Conservation (phyloP, 768 basidiomycete genomes). For the Fistulinella prunicolor region DNA sequence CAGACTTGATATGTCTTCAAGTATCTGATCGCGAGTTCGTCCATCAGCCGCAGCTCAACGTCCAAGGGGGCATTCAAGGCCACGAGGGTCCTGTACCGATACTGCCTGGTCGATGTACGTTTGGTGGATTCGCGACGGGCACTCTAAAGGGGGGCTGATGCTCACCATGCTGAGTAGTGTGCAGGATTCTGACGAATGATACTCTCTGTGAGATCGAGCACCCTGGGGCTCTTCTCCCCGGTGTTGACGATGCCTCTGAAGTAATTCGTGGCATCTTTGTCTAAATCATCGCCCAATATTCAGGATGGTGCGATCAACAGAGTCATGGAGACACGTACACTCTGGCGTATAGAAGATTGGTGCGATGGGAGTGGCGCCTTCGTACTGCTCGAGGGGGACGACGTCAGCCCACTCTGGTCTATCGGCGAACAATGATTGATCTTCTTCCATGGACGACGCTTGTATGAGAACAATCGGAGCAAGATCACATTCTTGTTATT, state of each 20-base stretch:
- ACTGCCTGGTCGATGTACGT: conserved; percentile 64
- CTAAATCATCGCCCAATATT: conserved; percentile 39
- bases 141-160: neutral
- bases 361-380: conserved; percentile 73
- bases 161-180: conserved; percentile 95
- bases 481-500: too few species aligned
- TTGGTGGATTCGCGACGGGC: neutral
- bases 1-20: conserved; percentile 98
- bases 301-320: conserved; percentile 4
- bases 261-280: conserved; percentile 90
- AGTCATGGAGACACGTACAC: conserved; percentile 54
- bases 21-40: conserved; percentile 76
- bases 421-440: conserved; percentile 47
- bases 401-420: conserved; percentile 80
- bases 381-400: conserved; percentile 75
- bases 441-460: conserved; percentile 13
- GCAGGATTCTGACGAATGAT: conserved; percentile 93
- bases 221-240: conserved; percentile 77
- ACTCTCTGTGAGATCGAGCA: conserved; percentile 81
- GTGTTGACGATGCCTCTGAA: conserved; percentile 80
- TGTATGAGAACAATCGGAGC: neutral
- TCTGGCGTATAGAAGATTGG: conserved; percentile 89
- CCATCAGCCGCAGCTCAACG: conserved; percentile 81
- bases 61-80: conserved; percentile 63
- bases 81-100: conserved; percentile 84